Conservation (phyloP, 108 stramenopile genomes). For the Aureococcus anophagefferens region DNA sequence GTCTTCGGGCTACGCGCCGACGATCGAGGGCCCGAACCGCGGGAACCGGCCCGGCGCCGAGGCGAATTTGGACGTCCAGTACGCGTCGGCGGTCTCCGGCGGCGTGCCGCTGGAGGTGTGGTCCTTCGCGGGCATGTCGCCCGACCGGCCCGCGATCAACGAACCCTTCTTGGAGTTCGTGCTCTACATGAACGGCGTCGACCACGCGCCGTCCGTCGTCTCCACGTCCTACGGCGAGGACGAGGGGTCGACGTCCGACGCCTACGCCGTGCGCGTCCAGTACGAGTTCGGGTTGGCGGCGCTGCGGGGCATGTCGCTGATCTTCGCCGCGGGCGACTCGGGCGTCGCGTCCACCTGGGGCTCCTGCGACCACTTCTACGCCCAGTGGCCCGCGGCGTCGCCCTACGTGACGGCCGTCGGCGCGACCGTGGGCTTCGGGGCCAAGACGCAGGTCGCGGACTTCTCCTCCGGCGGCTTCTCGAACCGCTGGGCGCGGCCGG, state of each 20-base stretch:
- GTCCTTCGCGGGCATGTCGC: not conserved
- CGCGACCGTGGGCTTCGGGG: conserved; percentile 12
- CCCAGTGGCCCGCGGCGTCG: conserved; percentile 17
- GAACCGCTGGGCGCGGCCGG: conserved; percentile 1
- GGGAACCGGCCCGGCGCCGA: not conserved
- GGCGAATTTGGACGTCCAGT: conserved; percentile 16
- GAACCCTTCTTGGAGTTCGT: not conserved
- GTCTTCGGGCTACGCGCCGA: too few species aligned
- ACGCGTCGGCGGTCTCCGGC: conserved; percentile 8
- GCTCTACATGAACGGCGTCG: not conserved
- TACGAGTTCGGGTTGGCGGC: conserved; percentile 20
- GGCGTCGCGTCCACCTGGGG: too few species aligned
- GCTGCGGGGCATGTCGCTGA: conserved; percentile 16
- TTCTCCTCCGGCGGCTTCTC: conserved; percentile 20
- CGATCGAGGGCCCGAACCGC: too few species aligned
- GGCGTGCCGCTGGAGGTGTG: conserved; percentile 11
- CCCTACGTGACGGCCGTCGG: conserved; percentile 30
- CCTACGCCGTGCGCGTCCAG: too few species aligned
- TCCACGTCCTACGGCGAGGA: conserved; percentile 9
- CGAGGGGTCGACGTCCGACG: not conserved
- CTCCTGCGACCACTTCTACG: not conserved
- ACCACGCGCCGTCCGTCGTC: conserved; percentile 1
- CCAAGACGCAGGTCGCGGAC: not conserved
- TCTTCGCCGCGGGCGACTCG: conserved; percentile 24
- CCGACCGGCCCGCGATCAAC: not conserved